A percentile compares a stretch with the other conserved stretches of the same genome.
phyloP scores from a whole-genome alignment of 805 yeast genomes.

The Jamesozyma hellenica region DNA sequence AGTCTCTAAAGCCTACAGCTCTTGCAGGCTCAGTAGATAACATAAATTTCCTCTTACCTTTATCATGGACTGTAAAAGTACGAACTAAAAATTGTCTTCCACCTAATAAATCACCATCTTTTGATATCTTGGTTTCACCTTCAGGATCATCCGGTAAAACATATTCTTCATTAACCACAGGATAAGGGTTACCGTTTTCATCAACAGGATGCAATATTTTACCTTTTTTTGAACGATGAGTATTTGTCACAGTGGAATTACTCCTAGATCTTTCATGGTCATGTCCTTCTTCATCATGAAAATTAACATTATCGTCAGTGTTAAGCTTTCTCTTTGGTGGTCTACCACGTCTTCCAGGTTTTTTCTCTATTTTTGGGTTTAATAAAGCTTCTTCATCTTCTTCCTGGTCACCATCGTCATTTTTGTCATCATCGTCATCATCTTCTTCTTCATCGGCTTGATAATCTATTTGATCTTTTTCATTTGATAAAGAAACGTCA shows the following conservation, averaged over 20 bases:
- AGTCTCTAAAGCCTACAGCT: conserved; percentile 86
- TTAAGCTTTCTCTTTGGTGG: not conserved
- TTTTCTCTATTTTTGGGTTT: not conserved
- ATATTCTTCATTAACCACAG: conserved; percentile 66
- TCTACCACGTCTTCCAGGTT: conserved; percentile 3
- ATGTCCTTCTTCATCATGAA: conserved; percentile 17
- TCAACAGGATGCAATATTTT: conserved; percentile 41
- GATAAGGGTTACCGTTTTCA: conserved; percentile 57
- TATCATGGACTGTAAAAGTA: conserved; percentile 46
- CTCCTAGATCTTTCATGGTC: conserved; percentile 7
- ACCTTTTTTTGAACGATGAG: conserved; percentile 28
- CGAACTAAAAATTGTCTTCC: conserved; percentile 67
- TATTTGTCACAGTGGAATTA: conserved; percentile 8
- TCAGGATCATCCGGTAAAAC: conserved; percentile 64
- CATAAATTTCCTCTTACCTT: conserved; percentile 71
- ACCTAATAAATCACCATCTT: conserved; percentile 55
- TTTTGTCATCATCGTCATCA: conserved; percentile 20
- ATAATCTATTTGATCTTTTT: conserved; percentile 10
- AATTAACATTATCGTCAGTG: conserved; percentile 7
- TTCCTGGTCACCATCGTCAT: conserved; percentile 14
- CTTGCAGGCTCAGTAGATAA: conserved; percentile 94
- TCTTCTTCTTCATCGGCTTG: conserved; percentile 14
- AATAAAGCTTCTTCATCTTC: conserved; percentile 16
- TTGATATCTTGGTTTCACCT: conserved; percentile 67
- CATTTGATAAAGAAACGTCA: no score